Evolutionary conservation across 768 basidiomycete species (phyloP).

Genomic region (Asterophora lycoperdoides): DNA sequence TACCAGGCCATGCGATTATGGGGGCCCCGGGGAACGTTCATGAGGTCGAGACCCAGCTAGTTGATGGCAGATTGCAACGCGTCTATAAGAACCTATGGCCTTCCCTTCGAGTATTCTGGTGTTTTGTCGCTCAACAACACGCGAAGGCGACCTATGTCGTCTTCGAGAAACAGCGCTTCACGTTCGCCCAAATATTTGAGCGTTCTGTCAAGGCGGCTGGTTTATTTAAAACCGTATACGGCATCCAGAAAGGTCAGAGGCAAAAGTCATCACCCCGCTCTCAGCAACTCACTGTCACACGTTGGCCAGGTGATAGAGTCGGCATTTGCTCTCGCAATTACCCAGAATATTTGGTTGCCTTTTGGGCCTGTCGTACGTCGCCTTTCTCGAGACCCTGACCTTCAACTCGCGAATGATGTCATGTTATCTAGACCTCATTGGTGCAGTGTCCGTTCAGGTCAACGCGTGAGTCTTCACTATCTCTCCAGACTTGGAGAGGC

Average conservation of each 20-base stretch:
- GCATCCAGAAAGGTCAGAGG: conserved; percentile 41
- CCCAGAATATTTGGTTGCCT: conserved; percentile 41
- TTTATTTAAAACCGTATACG: conserved; percentile 37
- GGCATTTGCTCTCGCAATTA: conserved; percentile 47
- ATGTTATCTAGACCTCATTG: conserved; percentile 35
- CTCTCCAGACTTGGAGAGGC: no score
- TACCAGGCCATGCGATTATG: conserved; percentile 32
- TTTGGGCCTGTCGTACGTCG: conserved; percentile 45
- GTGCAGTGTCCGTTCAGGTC: conserved; percentile 43
- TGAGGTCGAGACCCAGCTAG: conserved; percentile 38
- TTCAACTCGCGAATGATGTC: neutral
- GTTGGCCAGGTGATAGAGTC: conserved; percentile 33
- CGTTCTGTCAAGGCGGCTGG: conserved; percentile 33
- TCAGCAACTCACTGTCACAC: neutral
- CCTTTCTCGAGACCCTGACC: neutral
- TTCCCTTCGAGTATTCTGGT: conserved; percentile 47
- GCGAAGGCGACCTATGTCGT: conserved; percentile 42
- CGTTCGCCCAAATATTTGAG: conserved; percentile 36
- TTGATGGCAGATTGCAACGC: conserved; percentile 42
- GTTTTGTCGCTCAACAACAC: conserved; percentile 30
- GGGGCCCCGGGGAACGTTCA: conserved; percentile 35
- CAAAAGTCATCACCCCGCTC: no score
- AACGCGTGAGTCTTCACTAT: conserved; percentile 36
- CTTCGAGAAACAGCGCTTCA: conserved; percentile 43
- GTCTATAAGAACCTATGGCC: conserved; percentile 53